Evolutionary conservation across 352 stramenopile genomes (phyloP).

Genomic region (Pythium folliculosum): DNA sequence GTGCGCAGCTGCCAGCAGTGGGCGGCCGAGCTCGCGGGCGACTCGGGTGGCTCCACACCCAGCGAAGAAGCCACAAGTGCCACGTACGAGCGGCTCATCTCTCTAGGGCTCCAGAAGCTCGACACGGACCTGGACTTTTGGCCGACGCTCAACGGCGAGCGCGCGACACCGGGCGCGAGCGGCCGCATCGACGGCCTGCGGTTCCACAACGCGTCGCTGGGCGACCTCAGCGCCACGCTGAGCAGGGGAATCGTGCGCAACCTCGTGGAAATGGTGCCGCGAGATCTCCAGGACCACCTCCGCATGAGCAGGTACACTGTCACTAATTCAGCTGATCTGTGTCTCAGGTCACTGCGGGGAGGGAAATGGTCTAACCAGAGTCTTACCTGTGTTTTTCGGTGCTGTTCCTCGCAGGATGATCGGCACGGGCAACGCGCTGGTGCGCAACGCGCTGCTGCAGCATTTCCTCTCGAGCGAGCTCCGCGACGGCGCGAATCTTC

Average conservation of each 20-base stretch:
- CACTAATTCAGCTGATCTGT: too few species aligned
- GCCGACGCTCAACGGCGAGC: conserved; percentile 76
- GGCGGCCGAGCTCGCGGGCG: conserved; percentile 39
- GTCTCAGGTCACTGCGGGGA: conserved; percentile 12
- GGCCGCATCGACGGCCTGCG: conserved; percentile 51
- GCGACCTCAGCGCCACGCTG: conserved; percentile 71
- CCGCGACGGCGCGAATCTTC: conserved; percentile 35
- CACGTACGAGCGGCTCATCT: conserved; percentile 60
- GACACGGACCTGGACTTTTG: conserved; percentile 58
- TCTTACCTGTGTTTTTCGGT: conserved; percentile 8
- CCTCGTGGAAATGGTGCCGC: conserved; percentile 68
- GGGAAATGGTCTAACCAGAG: conserved; percentile 2
- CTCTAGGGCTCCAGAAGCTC: conserved; percentile 42
- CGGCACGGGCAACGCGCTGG: conserved; percentile 68
- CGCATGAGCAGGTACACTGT: conserved; percentile 38
- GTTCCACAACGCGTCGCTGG: conserved; percentile 70
- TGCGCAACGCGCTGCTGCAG: conserved; percentile 67
- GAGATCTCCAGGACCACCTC: conserved; percentile 36
- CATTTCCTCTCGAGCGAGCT: conserved; percentile 45
- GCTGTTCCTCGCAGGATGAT: conserved; percentile 47
- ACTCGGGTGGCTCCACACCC: not conserved
- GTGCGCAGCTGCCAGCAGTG: conserved; percentile 61
- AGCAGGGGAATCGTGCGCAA: conserved; percentile 70
- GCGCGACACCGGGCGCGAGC: conserved; percentile 35
- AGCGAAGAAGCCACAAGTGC: conserved; percentile 25